These are phyloP conservation scores for Coprinopsis cinerea DNA, from an alignment of 768 basidiomycete genomes.

Conservation along the genomic window DNA sequence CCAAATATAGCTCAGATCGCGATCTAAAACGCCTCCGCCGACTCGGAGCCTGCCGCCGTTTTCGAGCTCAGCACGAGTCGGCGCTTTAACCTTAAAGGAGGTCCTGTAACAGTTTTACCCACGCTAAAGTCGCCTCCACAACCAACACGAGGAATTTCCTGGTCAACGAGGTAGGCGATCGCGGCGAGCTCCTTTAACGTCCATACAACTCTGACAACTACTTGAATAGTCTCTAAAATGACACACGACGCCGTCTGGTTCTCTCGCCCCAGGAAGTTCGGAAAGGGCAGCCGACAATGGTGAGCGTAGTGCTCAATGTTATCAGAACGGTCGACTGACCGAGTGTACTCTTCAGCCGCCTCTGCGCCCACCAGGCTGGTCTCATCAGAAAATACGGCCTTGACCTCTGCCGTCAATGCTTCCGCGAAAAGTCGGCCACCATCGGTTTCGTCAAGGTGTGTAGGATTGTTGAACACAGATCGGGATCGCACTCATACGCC, in stretches of 20 bases:
- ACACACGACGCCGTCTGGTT: slow-evolving; percentile 99
- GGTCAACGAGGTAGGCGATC: slow-evolving; percentile 6
- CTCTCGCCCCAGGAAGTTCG: slow-evolving; percentile 90
- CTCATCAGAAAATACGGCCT: slow-evolving; percentile 96
- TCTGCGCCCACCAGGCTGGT: slow-evolving; percentile 96
- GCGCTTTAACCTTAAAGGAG: slow-evolving; percentile 30
- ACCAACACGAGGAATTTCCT: slow-evolving; percentile 16
- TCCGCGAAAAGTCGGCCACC: slow-evolving; percentile 90
- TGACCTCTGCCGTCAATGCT: slow-evolving; percentile 97
- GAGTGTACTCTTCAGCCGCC: slow-evolving; percentile 61
- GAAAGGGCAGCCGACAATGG: slow-evolving; percentile 96
- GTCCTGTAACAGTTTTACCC: slow-evolving; percentile 38
- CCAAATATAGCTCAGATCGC: slow-evolving; percentile 13
- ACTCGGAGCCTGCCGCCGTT: slow-evolving; percentile 8
- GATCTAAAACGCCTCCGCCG: too few species aligned
- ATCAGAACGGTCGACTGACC: slow-evolving; percentile 5
- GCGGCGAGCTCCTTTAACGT: background rate
- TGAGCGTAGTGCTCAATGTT: slow-evolving; percentile 31
- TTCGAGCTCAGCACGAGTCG: slow-evolving; percentile 10
- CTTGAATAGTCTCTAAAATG: slow-evolving; percentile 47
- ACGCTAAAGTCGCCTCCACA: slow-evolving; percentile 16
- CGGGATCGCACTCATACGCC: background rate
- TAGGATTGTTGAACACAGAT: background rate
- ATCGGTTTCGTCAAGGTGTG: slow-evolving; percentile 94
- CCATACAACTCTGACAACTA: background rate